These are phyloP conservation scores for Prunus kanzakura DNA, from an alignment of 306 rosid species.

Conservation along the genomic window DNA sequence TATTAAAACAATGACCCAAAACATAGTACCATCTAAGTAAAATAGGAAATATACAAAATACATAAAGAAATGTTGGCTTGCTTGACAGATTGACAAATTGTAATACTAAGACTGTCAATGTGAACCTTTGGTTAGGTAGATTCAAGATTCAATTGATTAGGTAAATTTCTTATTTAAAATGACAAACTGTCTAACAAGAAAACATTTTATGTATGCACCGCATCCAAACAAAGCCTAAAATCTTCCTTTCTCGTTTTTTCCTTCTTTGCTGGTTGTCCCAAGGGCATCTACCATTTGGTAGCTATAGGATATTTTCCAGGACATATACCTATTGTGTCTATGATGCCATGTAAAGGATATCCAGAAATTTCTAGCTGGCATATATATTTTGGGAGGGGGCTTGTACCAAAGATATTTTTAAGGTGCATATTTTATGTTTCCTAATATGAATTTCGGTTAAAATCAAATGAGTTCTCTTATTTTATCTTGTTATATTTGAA, in stretches of 20 bases:
- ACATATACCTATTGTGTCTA: background rate
- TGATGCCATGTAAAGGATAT: background rate
- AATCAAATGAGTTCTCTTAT: background rate
- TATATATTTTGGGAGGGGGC: background rate
- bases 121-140: background rate
- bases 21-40: background rate
- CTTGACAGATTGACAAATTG: background rate
- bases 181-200: background rate
- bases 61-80: background rate
- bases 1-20: background rate
- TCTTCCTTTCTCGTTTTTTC: background rate
- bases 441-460: background rate
- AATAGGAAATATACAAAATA: background rate
- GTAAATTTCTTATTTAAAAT: background rate
- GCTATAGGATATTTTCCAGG: background rate
- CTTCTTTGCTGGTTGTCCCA: background rate
- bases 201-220: no score
- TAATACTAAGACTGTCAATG: background rate
- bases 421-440: background rate
- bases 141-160: background rate
- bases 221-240: no score
- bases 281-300: background rate
- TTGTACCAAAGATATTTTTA: background rate
- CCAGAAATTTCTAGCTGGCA: background rate
- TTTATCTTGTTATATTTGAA: background rate